Conservation (phyloP, 305 asterid species). For the Rubia balearica region DNA sequence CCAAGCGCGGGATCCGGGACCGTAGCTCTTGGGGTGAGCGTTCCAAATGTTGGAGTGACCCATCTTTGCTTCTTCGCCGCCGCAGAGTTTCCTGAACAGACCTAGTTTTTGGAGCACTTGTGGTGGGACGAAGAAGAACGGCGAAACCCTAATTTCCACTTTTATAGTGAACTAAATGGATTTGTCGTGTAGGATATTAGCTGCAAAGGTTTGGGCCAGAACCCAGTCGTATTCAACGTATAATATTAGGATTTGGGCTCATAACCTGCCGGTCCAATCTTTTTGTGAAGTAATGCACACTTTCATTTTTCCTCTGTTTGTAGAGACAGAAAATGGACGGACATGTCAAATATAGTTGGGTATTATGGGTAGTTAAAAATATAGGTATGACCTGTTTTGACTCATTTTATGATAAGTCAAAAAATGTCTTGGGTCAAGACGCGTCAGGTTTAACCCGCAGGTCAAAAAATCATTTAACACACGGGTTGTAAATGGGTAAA, state of each 20-base stretch:
- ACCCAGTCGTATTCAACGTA: no score
- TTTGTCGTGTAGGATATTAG: no score
- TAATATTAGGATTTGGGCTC: not conserved
- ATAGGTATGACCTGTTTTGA: no score
- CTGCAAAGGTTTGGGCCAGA: not conserved
- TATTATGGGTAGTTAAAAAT: no score
- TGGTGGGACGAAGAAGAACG: not conserved
- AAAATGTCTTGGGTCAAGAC: no score
- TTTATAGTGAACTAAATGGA: not conserved
- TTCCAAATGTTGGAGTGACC: slow-evolving; percentile 35
- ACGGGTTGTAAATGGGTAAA: no score
- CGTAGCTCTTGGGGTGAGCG: slow-evolving; percentile 33
- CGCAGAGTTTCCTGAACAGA: not conserved
- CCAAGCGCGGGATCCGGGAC: slow-evolving; percentile 35
- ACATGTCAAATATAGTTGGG: no score
- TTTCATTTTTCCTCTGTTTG: no score
- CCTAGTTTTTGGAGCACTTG: not conserved
- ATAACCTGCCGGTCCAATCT: not conserved
- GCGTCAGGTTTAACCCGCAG: no score
- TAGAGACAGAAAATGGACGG: no score
- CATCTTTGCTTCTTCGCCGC: slow-evolving; percentile 13
- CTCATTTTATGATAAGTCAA: no score
- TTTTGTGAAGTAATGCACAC: not conserved
- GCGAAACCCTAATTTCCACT: not conserved
- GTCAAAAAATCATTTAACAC: no score